Evolutionary conservation across 2,329 filamentous ascomycete species (phyloP).

Genomic region (Scleromitrula shiraiana): DNA sequence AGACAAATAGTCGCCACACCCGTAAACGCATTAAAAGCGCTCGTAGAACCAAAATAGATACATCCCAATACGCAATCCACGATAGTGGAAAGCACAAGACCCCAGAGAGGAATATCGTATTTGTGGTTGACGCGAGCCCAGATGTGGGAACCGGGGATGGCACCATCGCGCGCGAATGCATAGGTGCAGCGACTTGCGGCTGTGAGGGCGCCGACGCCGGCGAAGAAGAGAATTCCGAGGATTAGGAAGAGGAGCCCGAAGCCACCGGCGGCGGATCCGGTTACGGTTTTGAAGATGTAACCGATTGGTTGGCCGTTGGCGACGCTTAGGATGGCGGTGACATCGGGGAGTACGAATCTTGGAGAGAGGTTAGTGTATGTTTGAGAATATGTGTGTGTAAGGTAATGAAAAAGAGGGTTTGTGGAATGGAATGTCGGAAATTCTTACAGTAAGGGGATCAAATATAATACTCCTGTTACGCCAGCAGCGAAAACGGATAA

Average conservation of each 20-base stretch:
- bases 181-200: constrained; percentile 69
- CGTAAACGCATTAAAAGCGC: constrained; percentile 73
- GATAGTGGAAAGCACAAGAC: constrained; percentile 57
- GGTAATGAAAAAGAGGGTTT: not conserved
- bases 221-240: constrained; percentile 69
- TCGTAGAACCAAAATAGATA: constrained; percentile 71
- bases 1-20: constrained; percentile 75
- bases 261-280: constrained; percentile 50
- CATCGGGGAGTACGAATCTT: constrained; percentile 60
- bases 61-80: constrained; percentile 66
- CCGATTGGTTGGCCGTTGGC: constrained; percentile 70
- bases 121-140: constrained; percentile 58
- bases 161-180: constrained; percentile 67
- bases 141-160: constrained; percentile 59
- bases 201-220: constrained; percentile 66
- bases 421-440: too few relatives aligned
- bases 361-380: not conserved
- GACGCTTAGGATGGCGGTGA: constrained; percentile 53
- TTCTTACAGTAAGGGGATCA: constrained; percentile 59
- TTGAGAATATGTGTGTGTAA: not conserved
- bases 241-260: constrained; percentile 71
- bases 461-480: constrained; percentile 56
- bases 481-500: constrained; percentile 60
- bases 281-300: constrained; percentile 66
- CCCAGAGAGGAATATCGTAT: constrained; percentile 63